Percentiles rank a stretch among this genome's conserved stretches.
These are phyloP conservation scores for Metschnikowia lochheadii DNA, from an alignment of 805 yeast genomes.

Conservation along the genomic window DNA sequence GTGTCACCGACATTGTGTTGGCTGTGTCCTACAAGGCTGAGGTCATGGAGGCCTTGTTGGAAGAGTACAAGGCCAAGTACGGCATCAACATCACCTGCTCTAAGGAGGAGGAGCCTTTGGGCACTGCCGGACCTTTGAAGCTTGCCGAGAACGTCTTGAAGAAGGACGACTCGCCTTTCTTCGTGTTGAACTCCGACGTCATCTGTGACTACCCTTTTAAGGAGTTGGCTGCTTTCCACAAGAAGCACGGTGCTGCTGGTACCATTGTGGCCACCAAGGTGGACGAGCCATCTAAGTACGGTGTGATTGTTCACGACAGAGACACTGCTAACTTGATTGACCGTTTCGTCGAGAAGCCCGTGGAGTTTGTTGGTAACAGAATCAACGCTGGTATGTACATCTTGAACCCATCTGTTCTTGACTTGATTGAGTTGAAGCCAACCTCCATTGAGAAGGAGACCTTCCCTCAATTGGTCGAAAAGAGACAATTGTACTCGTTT, in stretches of 20 bases:
- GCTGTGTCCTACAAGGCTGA: conserved; percentile 99
- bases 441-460: conserved; percentile 99
- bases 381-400: conserved; percentile 99
- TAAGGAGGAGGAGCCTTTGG: conserved; percentile 98
- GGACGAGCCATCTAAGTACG: conserved; percentile 98
- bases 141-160: conserved; percentile 90
- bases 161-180: conserved; percentile 95
- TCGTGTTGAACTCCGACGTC: conserved; percentile 96
- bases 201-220: conserved; percentile 97
- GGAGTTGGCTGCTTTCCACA: conserved; percentile 90
- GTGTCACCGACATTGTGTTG: conserved; percentile 96
- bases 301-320: conserved; percentile 98
- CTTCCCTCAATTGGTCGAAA: conserved; percentile 92
- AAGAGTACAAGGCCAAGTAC: conserved; percentile 90
- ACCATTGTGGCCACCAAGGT: conserved; percentile 99
- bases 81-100: conserved; percentile 95
- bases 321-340: conserved; percentile 93
- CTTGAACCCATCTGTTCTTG: conserved; percentile 95
- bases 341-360: conserved; percentile 99
- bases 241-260: conserved; percentile 94
- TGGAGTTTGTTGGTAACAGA: conserved; percentile 99
- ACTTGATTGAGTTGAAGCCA: conserved; percentile 95
- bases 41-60: conserved; percentile 93
- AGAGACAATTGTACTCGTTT: conserved; percentile 84
- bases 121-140: conserved; percentile 98